These are phyloP conservation scores for Ascochyta clinopodiicola DNA, from an alignment of 2,329 filamentous ascomycete genomes.

Conservation along the genomic window DNA sequence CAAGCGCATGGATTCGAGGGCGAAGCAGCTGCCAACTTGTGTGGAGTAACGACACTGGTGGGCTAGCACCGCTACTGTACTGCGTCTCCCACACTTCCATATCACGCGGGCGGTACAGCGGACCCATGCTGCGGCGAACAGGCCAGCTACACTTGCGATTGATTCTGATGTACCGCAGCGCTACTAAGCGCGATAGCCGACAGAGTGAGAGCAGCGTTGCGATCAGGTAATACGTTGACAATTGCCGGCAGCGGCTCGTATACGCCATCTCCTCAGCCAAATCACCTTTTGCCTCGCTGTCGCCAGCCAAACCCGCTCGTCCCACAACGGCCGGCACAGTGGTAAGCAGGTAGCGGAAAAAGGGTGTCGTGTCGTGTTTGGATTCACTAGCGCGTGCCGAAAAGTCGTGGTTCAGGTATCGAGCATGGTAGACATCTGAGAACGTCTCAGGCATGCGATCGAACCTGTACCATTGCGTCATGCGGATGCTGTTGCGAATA, in stretches of 20 bases:
- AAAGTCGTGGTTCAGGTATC: neutral
- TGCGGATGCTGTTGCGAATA: slow-evolving; percentile 8
- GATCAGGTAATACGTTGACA: slow-evolving; percentile 11
- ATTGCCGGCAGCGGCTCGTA: slow-evolving; percentile 10
- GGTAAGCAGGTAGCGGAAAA: slow-evolving; percentile 9
- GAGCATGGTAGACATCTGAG: neutral
- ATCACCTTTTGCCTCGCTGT: neutral
- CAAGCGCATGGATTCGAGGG: slow-evolving; percentile 8
- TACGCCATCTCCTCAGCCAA: slow-evolving; percentile 9
- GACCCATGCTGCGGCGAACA: slow-evolving; percentile 9
- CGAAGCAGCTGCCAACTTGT: slow-evolving; percentile 7
- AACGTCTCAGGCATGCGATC: slow-evolving; percentile 9
- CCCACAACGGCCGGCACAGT: slow-evolving; percentile 12
- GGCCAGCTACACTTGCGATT: slow-evolving; percentile 2
- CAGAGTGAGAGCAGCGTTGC: slow-evolving; percentile 8
- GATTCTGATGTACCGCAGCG: slow-evolving; percentile 1
- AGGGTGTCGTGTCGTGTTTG: neutral
- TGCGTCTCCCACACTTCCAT: slow-evolving; percentile 3
- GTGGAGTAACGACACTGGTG: neutral
- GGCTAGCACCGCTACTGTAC: slow-evolving; percentile 3
- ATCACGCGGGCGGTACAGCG: slow-evolving; percentile 1
- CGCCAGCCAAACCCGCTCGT: neutral
- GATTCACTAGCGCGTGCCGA: neutral
- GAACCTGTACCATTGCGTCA: neutral
- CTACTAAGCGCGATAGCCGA: slow-evolving; percentile 3